Conservation (phyloP, 2,329 filamentous ascomycete genomes). For the Bipolaris gigantea region DNA sequence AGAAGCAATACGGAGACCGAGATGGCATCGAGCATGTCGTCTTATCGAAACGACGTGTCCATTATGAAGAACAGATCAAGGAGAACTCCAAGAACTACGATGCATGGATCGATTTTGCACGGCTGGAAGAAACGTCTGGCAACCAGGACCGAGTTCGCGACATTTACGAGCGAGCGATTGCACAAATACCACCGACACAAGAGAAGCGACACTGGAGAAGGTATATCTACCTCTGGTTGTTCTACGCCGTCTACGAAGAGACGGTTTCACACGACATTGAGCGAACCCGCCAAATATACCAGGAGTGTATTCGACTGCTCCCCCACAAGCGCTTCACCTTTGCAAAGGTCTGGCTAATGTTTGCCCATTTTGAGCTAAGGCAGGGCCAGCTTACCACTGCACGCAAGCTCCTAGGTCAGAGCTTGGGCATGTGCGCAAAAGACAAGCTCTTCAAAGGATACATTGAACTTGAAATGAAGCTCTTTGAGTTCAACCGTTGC, state of each 20-base stretch:
- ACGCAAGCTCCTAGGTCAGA: conserved; percentile 84
- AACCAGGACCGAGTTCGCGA: conserved; percentile 84
- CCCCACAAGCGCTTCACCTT: conserved; percentile 98
- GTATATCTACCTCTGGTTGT: conserved; percentile 97
- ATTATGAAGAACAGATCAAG: conserved; percentile 92
- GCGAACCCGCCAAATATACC: conserved; percentile 86
- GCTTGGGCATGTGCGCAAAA: conserved; percentile 93
- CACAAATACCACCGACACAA: conserved; percentile 89
- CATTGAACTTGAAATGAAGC: conserved; percentile 85
- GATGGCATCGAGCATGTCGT: conserved; percentile 96
- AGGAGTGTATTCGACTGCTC: conserved; percentile 81
- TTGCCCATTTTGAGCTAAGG: conserved; percentile 89
- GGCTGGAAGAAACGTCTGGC: conserved; percentile 82
- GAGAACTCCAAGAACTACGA: conserved; percentile 97
- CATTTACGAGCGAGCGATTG: conserved; percentile 92
- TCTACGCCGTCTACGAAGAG: conserved; percentile 96
- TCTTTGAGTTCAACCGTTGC: conserved; percentile 93
- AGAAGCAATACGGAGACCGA: conserved; percentile 94
- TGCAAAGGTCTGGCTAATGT: conserved; percentile 92
- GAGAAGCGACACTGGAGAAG: conserved; percentile 97
- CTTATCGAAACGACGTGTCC: conserved; percentile 85
- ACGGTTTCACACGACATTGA: conserved; percentile 76
- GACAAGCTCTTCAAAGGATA: conserved; percentile 94
- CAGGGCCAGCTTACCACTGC: conserved; percentile 79
- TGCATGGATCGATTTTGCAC: conserved; percentile 92